Evolutionary conservation across 1,139 yeast species (phyloP), one percentile per base, ranked within the genome.

Genomic region (Spencermartinsiella ligniputridi): DNA sequence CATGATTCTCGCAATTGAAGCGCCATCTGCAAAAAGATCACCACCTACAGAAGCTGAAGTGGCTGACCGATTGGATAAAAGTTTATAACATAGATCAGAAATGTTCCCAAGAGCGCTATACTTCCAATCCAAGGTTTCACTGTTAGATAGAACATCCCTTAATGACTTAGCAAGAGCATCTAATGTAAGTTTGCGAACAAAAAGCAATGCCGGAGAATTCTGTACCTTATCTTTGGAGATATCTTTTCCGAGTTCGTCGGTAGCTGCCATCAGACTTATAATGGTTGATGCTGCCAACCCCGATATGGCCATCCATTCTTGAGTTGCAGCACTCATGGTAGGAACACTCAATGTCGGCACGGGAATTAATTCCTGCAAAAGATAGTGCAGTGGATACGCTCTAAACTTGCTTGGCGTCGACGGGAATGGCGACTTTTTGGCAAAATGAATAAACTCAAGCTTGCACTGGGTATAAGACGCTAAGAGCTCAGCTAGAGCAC

Each of bases 401-500:
- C 92, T 72, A 1, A 95, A 92, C 53, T 76, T 79, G n/a, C 35
- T 12, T n/a, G 45, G 50, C 11, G 46, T 40, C 18, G 32, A 20
- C 2, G 40, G 35, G 19, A 9, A 16, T 3, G 34, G 37, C 40
- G 69, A 64, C 63, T 79, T 79, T 58, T 81, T 83, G 2, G 92
- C 80, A 55, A 77, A 89, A 0, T 90, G 81, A 46, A 90, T 68
- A 57, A 90, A 85, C 56, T 88, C 96, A 43, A 85, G 72, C 60
- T 90, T 90, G 48, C 92, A 79, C 50, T 79, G 81, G 53, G 83
- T 83, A 63, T 89, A 90, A 1, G 96, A 84, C 2, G 83, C 79
- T 16, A 89, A 64, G 13, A 89, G 67, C 55, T 90, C 97, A 1
- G 83, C 74, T 32, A 89, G 64, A 0, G 79, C 67, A 55, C 82